These are phyloP conservation scores for Hypsizygus ulmarius DNA, from an alignment of 1,284 basidiomycete genomes.

Conservation along the genomic window DNA sequence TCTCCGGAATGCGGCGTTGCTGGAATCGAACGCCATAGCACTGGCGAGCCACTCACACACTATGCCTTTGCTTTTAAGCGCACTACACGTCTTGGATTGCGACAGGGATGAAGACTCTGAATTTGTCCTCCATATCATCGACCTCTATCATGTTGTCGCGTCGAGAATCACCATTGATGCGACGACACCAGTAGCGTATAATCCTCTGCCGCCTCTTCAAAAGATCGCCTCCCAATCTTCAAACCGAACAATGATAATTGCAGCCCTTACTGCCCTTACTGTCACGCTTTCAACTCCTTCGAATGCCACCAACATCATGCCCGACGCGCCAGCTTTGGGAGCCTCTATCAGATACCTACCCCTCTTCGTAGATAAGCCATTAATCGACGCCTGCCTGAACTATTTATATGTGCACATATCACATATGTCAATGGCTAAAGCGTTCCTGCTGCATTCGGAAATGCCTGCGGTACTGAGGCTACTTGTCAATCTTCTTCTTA, in stretches of 20 bases:
- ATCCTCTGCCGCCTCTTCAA: constrained; percentile 51
- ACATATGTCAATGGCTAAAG: constrained; percentile 71
- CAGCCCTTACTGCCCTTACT: constrained; percentile 57
- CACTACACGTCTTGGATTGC: constrained; percentile 54
- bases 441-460: constrained; percentile 65
- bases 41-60: constrained; percentile 59
- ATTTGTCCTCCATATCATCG: constrained; percentile 65
- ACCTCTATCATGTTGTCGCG: constrained; percentile 58
- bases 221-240: constrained; percentile 53
- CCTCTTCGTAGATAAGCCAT: constrained; percentile 65
- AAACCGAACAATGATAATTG: constrained; percentile 72
- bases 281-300: constrained; percentile 58
- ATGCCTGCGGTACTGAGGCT: constrained; percentile 67
- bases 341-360: constrained; percentile 70
- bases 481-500: constrained; percentile 61
- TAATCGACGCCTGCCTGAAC: constrained; percentile 69
- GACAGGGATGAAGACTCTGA: constrained; percentile 63
- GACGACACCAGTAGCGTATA: constrained; percentile 28
- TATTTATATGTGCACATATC: constrained; percentile 77
- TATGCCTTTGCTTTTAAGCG: constrained; percentile 55
- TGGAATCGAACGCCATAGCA: constrained; percentile 60
- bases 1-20: constrained; percentile 71
- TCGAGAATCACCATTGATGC: constrained; percentile 39
- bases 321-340: constrained; percentile 54
- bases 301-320: constrained; percentile 52